Conservation (phyloP, 2,329 filamentous ascomycete species). For the Botrytis aclada region DNA sequence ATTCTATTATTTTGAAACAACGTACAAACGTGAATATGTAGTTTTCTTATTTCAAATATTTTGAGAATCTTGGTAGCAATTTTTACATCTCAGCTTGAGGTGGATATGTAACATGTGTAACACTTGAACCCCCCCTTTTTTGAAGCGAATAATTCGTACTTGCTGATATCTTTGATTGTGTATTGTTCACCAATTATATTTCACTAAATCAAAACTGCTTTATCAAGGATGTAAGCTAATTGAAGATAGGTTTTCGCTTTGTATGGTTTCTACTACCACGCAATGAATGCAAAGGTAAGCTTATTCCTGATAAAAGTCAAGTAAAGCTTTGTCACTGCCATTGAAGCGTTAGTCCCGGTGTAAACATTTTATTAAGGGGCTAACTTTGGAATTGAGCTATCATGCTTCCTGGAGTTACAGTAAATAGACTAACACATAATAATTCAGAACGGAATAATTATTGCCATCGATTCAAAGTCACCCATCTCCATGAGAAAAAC, state of each 20-base stretch:
- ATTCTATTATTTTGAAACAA: no score
- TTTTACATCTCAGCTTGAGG: no score
- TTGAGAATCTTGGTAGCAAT: rapidly evolving
- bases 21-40: no score
- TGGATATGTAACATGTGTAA: no score
- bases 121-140: neutral
- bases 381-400: neutral
- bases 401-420: rapidly evolving
- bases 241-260: neutral
- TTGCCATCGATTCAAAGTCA: neutral
- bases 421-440: neutral
- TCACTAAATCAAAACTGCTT: neutral
- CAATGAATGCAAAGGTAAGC: neutral
- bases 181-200: neutral
- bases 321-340: neutral
- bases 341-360: neutral
- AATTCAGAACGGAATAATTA: neutral
- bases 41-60: neutral
- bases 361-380: neutral
- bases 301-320: neutral
- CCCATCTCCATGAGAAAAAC: neutral
- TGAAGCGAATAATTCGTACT: neutral
- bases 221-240: neutral
- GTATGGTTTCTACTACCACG: neutral
- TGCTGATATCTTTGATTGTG: neutral